A percentile compares a stretch with the other conserved stretches of the same genome.
Conservation (phyloP, 1,284 basidiomycete genomes). For the Dichomitus squalens region DNA sequence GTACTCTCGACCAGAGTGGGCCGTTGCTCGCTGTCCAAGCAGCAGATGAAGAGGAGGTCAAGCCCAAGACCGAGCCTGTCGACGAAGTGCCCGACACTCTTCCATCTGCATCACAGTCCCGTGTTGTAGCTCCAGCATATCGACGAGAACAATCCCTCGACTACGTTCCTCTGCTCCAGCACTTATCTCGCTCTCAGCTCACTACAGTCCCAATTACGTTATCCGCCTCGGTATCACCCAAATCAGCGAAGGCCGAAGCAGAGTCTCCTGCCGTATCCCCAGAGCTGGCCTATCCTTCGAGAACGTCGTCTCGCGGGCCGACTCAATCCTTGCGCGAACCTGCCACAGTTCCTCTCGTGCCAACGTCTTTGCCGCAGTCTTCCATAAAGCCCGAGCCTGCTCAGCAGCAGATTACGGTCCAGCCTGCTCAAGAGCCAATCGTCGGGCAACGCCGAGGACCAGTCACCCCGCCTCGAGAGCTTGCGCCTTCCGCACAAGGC, state of each 20-base stretch:
- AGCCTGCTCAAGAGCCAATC: background rate
- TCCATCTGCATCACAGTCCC: background rate
- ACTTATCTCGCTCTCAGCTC: background rate
- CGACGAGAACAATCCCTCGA: slow-evolving; percentile 17
- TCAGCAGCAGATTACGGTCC: background rate
- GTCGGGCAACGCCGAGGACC: background rate
- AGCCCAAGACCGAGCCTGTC: background rate
- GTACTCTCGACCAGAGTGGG: background rate
- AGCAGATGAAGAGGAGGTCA: background rate
- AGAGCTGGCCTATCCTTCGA: slow-evolving; percentile 5
- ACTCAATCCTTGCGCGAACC: background rate
- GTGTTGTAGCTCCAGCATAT: background rate
- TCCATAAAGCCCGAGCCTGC: background rate
- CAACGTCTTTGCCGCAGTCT: background rate
- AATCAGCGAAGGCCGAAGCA: background rate
- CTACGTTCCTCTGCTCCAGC: slow-evolving; percentile 5
- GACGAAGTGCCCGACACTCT: background rate
- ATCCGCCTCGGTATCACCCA: background rate
- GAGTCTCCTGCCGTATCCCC: slow-evolving; percentile 7
- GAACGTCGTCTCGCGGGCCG: background rate
- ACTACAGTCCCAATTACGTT: background rate
- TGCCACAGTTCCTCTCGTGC: background rate
- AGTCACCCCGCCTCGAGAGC: background rate
- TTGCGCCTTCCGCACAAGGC: background rate
- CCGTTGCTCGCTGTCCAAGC: background rate